Evolutionary conservation across 1,284 basidiomycete species (phyloP), one percentile per base, ranked within the genome.

Genomic region (Ganoderma leucocontextum): DNA sequence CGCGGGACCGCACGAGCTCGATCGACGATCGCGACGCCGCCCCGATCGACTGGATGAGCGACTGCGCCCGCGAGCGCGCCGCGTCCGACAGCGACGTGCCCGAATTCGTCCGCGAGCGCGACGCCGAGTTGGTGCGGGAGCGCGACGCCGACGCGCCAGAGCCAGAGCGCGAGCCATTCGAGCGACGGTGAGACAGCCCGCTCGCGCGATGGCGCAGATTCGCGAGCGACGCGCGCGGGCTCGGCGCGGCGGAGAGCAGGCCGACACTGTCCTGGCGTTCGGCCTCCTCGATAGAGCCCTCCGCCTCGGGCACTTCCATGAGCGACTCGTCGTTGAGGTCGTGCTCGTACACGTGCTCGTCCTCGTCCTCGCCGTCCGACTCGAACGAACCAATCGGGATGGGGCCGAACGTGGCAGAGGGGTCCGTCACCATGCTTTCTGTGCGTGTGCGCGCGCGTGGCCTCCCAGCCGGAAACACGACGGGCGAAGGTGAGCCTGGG

Each of bases 261-360:
- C 91, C 93, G 60, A 94, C 88, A 62, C 85, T 85, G 74, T 94
- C 92, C 61, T 92, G 90, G 39, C 85, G 83, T 77, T 94, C 91
- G 12, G 85, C 89, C 61, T 84, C 87, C 70, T 89, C 89, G 39
- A 87, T 80, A 9, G 84, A 84, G 4, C 85, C 86, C 66, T 87
- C 86, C 12, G 84, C 83, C 66, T 85, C 86, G 1, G 85, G 85
- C 49, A 86, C 83, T 68, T 86, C 86, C 80, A 86, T 81, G 77
- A 84, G 83, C 41, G 82, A 84, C 10, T 77, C 78, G 55, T 82
- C 81, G 33, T 74, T 74, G 36, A 83, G 60, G 0, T 82, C 80
- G 4, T 82, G 82, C 10, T 83, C 80, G 4, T 82, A 82, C 15
- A 82, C 80, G 3, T 64, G 22, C 0, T 82, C 80, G 2, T 81